A percentile compares a stretch with the other conserved stretches of the same genome.
These are phyloP conservation scores for Solanum hybrid DNA, from an alignment of 305 asterid genomes.

Conservation along the genomic window DNA sequence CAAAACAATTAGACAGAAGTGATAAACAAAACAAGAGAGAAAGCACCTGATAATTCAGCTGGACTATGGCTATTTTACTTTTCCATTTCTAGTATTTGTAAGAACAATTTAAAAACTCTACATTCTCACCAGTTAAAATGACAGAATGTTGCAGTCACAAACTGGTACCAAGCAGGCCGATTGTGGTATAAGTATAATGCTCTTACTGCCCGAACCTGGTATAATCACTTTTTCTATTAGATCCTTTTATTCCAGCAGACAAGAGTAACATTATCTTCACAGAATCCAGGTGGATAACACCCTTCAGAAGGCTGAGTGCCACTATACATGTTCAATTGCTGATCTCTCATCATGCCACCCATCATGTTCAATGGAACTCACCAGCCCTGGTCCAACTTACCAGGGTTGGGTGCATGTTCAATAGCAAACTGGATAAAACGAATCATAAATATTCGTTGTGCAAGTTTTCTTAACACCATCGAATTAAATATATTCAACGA, in stretches of 20 bases:
- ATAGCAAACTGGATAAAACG: background rate
- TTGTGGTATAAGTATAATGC: constrained; percentile 75
- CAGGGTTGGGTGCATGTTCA: background rate
- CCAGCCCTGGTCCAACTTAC: background rate
- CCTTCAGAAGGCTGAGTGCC: background rate
- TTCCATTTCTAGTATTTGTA: background rate
- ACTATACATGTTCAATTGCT: background rate
- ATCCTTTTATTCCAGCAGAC: background rate
- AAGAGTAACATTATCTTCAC: constrained; percentile 1
- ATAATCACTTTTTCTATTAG: background rate
- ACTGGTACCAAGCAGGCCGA: constrained; percentile 86
- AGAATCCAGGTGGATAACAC: background rate
- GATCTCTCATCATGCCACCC: background rate
- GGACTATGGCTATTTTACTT: background rate
- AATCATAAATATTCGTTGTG: background rate
- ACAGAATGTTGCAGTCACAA: constrained; percentile 87
- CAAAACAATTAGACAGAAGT: background rate
- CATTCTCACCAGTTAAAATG: constrained; percentile 70
- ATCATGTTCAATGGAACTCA: background rate
- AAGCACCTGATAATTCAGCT: background rate
- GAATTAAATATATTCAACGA: background rate
- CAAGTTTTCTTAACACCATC: background rate
- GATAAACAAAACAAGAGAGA: background rate
- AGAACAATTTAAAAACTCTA: background rate
- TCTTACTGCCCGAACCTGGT: constrained; percentile 58